Evolutionary conservation across 768 basidiomycete genomes (phyloP), one percentile per base, ranked within the genome.

Genomic region (Nidularia sp.): DNA sequence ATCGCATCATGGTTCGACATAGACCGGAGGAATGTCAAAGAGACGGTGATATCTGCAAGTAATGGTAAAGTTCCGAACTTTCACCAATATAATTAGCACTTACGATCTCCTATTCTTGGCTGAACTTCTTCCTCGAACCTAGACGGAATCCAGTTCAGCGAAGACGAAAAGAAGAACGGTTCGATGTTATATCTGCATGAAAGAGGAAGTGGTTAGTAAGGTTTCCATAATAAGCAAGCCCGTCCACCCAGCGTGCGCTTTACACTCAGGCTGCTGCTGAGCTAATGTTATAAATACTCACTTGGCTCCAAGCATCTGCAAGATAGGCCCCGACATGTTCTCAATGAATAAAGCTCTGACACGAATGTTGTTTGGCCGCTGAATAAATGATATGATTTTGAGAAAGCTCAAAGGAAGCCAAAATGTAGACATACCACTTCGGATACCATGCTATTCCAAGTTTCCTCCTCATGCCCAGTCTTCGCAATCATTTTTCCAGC

Each of bases 251-350:
- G 25, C 25, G 25, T 29, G 25, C 25, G 25, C 3, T n/a, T 29
- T n/a, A 45, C 44, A 5, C 12, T 29, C 25, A 29, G 25, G 4
- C 25, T 29, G 25, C 25, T 29, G 25, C 25, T 29, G 25, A 29
- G 25, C 25, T 29, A 29, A 29, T 4, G 25, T 3, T 29, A 4
- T 18, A 45, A 12, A 6, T 5, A 25, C 66, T 18, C 51, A 79
- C 78, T 55, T 76, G 8, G 73, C 66, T 10, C 81, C 81, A 1
- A 83, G 62, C 75, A 81, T 81, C 58, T 78, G 74, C 34, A 82
- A 54, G 12, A 79, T 71, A 4, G 74, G 69, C 2, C 74, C 71
- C 0, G 73, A 70, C 65, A 83, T 62, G 54, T 75, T 70, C 36
- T 79, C 70, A 1, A 83, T 65, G 55, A 83, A 83, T 5, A 81